Evolutionary conservation across 1,284 basidiomycete genomes (phyloP).

Genomic region (Erythrobasidium hasegawianum): DNA sequence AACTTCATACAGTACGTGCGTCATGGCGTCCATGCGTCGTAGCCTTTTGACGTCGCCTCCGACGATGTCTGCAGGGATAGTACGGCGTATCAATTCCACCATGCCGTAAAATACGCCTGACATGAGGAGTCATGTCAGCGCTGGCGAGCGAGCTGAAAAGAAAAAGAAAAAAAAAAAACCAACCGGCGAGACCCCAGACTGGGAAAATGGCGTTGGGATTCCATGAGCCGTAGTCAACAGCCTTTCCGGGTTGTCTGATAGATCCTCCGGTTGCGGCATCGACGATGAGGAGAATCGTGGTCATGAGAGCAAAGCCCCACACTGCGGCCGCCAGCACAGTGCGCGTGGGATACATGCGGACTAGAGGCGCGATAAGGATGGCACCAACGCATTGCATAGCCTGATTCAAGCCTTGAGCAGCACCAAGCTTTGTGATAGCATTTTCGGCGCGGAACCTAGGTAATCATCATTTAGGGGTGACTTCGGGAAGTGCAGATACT

Average conservation of each 20-base stretch:
- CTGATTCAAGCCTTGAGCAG: constrained; percentile 46
- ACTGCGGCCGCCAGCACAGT: constrained; percentile 48
- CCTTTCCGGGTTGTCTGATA: constrained; percentile 42
- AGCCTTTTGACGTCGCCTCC: constrained; percentile 47
- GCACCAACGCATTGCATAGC: constrained; percentile 47
- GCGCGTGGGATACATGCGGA: constrained; percentile 49
- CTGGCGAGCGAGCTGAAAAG: not conserved
- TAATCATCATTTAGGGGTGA: not conserved
- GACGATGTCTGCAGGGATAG: constrained; percentile 45
- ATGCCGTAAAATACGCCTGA: constrained; percentile 50
- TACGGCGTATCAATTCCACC: constrained; percentile 50
- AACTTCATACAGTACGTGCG: constrained; percentile 50
- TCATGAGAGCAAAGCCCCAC: constrained; percentile 48
- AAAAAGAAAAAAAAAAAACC: not conserved
- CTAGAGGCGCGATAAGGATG: constrained; percentile 47
- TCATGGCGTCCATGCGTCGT: constrained; percentile 49
- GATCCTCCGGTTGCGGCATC: constrained; percentile 47
- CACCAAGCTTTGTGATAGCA: constrained; percentile 45
- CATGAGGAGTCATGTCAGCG: constrained; percentile 41
- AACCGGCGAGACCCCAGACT: constrained; percentile 35
- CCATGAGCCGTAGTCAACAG: constrained; percentile 48
- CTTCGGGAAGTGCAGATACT: not conserved
- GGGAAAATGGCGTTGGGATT: constrained; percentile 48
- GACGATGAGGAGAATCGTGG: constrained; percentile 47
- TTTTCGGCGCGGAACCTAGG: constrained; percentile 40